phyloP scores from a whole-genome alignment of 2,329 filamentous ascomycete genomes.

The Canariomyces notabilis region DNA sequence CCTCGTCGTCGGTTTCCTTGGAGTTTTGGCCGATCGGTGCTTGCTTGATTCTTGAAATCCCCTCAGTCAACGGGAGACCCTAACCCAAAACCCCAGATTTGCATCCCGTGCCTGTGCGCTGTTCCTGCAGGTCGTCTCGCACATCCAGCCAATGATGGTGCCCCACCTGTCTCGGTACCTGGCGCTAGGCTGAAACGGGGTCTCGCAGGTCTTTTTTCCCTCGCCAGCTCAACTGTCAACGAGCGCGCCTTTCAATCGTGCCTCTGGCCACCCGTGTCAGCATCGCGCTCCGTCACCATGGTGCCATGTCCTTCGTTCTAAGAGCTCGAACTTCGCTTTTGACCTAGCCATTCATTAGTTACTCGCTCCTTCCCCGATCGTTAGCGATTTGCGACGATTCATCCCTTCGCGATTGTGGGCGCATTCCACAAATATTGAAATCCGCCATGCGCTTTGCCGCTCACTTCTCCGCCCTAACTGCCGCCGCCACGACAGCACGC shows the following conservation, averaged over 20 bases:
- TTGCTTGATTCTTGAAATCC: conserved; percentile 3
- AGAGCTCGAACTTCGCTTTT: not conserved
- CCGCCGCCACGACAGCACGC: conserved; percentile 19
- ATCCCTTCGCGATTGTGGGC: conserved; percentile 3
- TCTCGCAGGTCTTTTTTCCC: conserved; percentile 9
- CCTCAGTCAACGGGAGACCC: not conserved
- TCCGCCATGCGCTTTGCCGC: conserved; percentile 16
- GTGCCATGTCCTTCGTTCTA: conserved; percentile 16
- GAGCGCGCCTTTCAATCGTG: not conserved
- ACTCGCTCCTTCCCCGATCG: conserved; percentile 1
- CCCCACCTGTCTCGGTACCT: too few relatives aligned
- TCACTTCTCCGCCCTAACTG: conserved; percentile 14
- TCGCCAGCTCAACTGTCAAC: not conserved
- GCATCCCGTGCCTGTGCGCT: too few relatives aligned
- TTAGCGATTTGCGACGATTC: conserved; percentile 3
- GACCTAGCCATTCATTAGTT: not conserved
- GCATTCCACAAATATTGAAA: not conserved
- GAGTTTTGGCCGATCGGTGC: too few relatives aligned
- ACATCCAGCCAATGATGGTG: too few relatives aligned
- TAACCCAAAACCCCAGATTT: not conserved
- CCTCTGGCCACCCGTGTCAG: conserved; percentile 1
- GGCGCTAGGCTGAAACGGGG: not conserved
- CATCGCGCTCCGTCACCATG: conserved; percentile 6
- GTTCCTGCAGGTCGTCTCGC: too few relatives aligned
- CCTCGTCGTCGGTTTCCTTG: too few relatives aligned